These are phyloP conservation scores for Cyberlindnera samutprakarnensis DNA, from an alignment of 805 yeast genomes.

Conservation along the genomic window DNA sequence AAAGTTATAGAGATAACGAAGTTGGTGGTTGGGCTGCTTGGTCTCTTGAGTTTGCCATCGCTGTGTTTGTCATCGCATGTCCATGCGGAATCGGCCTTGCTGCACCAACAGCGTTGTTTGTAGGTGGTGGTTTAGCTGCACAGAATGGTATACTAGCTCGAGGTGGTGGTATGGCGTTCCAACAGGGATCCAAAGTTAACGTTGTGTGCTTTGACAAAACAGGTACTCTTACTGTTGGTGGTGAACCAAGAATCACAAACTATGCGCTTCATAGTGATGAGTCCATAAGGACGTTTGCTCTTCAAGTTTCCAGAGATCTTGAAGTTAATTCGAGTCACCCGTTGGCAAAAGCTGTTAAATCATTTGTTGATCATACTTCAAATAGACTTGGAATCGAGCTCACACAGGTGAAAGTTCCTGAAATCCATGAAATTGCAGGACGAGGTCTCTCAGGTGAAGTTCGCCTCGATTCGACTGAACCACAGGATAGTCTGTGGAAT, in stretches of 20 bases:
- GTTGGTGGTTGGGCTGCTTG: conserved; percentile 75
- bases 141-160: conserved; percentile 66
- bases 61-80: conserved; percentile 78
- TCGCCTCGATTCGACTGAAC: conserved; percentile 13
- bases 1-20: conserved; percentile 48
- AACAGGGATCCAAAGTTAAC: conserved; percentile 59
- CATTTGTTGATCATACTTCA: conserved; percentile 24
- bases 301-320: conserved; percentile 47
- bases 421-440: conserved; percentile 49
- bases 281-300: conserved; percentile 12
- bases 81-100: conserved; percentile 84
- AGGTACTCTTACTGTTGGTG: conserved; percentile 64
- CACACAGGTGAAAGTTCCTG: conserved; percentile 34
- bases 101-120: conserved; percentile 77
- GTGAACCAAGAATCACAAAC: conserved; percentile 51
- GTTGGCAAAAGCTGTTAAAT: conserved; percentile 48
- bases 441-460: conserved; percentile 47
- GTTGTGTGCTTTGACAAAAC: conserved; percentile 74
- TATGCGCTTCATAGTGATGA: conserved; percentile 24
- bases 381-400: conserved; percentile 11
- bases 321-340: conserved; percentile 67
- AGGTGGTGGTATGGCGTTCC: conserved; percentile 80
- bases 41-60: conserved; percentile 70
- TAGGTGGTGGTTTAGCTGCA: conserved; percentile 75
- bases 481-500: conserved; percentile 24